Evolutionary conservation across 768 basidiomycete genomes (phyloP).

Genomic region (Kockovaella imperatae): DNA sequence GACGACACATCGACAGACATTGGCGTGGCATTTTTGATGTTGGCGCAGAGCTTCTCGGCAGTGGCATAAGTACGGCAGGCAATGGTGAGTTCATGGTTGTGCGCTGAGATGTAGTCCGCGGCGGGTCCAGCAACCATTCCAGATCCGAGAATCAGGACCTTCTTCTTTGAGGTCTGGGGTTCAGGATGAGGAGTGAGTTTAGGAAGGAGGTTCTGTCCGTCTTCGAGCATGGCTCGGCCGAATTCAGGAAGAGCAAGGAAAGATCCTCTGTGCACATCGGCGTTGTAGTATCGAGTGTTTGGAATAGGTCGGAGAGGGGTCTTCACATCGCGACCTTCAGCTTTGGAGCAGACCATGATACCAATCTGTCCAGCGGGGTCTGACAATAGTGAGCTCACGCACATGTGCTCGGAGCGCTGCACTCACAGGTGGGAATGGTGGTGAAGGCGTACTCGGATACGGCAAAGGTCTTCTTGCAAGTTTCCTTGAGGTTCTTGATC

Average conservation of each 20-base stretch:
- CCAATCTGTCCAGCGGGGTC: constrained; percentile 97
- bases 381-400: constrained; percentile 8
- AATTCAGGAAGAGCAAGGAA: constrained; percentile 88
- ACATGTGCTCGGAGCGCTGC: not conserved
- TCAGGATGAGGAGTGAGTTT: constrained; percentile 18
- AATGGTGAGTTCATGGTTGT: constrained; percentile 72
- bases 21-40: constrained; percentile 62
- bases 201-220: constrained; percentile 55
- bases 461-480: constrained; percentile 67
- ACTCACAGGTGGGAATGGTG: constrained; percentile 77
- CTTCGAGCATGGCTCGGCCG: constrained; percentile 63
- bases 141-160: constrained; percentile 80
- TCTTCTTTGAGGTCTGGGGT: constrained; percentile 46
- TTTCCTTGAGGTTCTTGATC: constrained; percentile 65
- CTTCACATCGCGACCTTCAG: constrained; percentile 57
- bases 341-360: constrained; percentile 81
- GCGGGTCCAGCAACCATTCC: constrained; percentile 95
- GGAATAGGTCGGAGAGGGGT: constrained; percentile 65
- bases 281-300: constrained; percentile 75
- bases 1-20: constrained; percentile 72
- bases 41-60: constrained; percentile 61
- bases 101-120: constrained; percentile 82
- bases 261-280: constrained; percentile 66
- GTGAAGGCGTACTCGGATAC: constrained; percentile 84
- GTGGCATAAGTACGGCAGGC: constrained; percentile 80